Evolutionary conservation across 2,329 filamentous ascomycete genomes (phyloP), one percentile per base, ranked within the genome.

Genomic region (Fusarium sp.): DNA sequence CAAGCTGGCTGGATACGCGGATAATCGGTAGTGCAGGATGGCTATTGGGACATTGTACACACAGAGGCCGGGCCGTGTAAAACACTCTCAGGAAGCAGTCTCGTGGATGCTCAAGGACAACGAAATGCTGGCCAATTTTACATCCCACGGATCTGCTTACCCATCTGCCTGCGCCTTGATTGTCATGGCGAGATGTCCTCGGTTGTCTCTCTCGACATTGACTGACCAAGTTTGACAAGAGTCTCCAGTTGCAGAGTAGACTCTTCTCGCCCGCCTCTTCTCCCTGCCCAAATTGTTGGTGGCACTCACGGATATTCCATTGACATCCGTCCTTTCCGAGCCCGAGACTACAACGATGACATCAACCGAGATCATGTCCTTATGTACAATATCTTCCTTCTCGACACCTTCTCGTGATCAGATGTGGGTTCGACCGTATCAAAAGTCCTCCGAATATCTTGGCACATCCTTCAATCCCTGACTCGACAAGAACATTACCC

Each of bases 321-420:
- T 14, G 32, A n/a, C 39, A 39, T 53, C 41, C 60, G 61, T 45
- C 39, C 26, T 57, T 69, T 55, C 70, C 69, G 70, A 60, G 32
- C 38, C 30, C 53, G 51, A 57, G n/a, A 35, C 30, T 38, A n/a
- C 26, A 26, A 36, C 35, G 32, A 41, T 58, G 32, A 55, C 48
- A 45, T 42, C 48, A 57, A 48, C 56, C 53, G 42, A 30, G 45
- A 38, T 57, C 47, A 38, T 50, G 30, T 26, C 32, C 42, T 26
- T 20, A 7, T 50, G 18, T 17, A 18, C 55, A 7, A 41, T 59
- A 51, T 56, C 32, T 24, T 30, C 36, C 32, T 15, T 32, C 39
- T 30, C 45, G 28, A 42, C 45, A 28, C 50, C 47, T 41, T 30
- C 69, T 61, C 58, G 41, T 72, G 71, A 72, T 51, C 71, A 26